Evolutionary conservation across 441 rosid species (phyloP), one percentile per base, ranked within the genome.

Genomic region (Pelargonium fulgidum): DNA sequence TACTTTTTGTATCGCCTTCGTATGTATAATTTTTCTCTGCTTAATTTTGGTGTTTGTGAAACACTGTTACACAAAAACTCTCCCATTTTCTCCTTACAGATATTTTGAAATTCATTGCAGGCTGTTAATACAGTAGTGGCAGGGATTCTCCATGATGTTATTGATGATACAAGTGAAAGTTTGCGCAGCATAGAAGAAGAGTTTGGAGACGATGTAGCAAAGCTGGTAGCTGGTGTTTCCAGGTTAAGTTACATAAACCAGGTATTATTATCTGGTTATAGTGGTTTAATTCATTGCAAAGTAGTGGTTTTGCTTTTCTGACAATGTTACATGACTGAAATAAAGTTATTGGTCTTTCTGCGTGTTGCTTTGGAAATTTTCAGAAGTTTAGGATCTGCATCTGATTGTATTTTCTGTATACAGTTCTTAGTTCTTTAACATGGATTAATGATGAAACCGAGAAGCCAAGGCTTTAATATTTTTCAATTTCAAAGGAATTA

Each of bases 61-160:
- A 26, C 54, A 19, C 42, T 26, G 7, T 48, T 65, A 58, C 64
- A 24, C 24, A 62, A 66, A 45, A 62, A 7, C 41, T 19, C 20
- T 17, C 59, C 45, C 61, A 68, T 69, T 44, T 29, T 29, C 36
- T 29, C 36, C 36, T 29, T 29, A 58, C 42, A 66, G 67, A 70
- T 65, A 68, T 63, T 24, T 29, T 39, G 13, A 13, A 54, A 36
- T 70, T 56, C 69, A 26, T 67, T 66, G 54, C 77, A 88, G 94
- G 91, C 94, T 65, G 74, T 85, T 66, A 82, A 85, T 70, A 84
- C 94, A 7, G 85, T 88, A 64, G 89, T 88, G 74, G 89, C 87
- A 72, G 91, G 89, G 73, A 81, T 86, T 80, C 88, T 89, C 73
- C 94, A 89, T 72, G 91, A 89, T 62, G 83, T 86, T 12, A 74